These are phyloP conservation scores for Phytophthora tentaculata DNA, from an alignment of 352 stramenopile species.

Conservation along the genomic window DNA sequence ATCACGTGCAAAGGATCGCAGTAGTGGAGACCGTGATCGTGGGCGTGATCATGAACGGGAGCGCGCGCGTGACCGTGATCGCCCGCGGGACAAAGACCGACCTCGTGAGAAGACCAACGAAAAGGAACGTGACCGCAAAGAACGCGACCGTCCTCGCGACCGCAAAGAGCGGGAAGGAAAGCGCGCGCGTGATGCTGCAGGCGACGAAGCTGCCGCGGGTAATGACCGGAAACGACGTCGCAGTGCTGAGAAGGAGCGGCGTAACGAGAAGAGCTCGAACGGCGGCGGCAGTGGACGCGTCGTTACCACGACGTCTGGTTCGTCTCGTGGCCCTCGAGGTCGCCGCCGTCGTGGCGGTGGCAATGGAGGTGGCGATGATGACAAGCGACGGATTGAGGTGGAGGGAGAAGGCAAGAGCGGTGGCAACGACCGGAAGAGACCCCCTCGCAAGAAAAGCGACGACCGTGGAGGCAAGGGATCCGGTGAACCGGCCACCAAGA, in stretches of 20 bases:
- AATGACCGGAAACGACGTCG: slow-evolving; percentile 40
- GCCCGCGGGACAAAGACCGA: slow-evolving; percentile 37
- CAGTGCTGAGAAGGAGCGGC: slow-evolving; percentile 17
- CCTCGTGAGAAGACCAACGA: slow-evolving; percentile 41
- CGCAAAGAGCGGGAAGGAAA: slow-evolving; percentile 51
- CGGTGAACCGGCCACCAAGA: slow-evolving; percentile 72
- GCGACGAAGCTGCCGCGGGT: slow-evolving; percentile 19
- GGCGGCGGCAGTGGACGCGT: slow-evolving; percentile 44
- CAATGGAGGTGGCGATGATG: slow-evolving; percentile 31
- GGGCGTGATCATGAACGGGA: slow-evolving; percentile 38
- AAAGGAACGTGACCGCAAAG: slow-evolving; percentile 30
- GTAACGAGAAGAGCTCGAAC: slow-evolving; percentile 25
- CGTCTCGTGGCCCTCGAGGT: slow-evolving; percentile 40
- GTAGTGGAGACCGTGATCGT: slow-evolving; percentile 12
- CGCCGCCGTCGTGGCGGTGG: slow-evolving; percentile 42
- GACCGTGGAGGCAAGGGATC: slow-evolving; percentile 55
- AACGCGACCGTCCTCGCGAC: slow-evolving; percentile 37
- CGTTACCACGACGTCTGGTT: slow-evolving; percentile 49
- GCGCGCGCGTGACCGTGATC: slow-evolving; percentile 32
- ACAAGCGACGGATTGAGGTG: slow-evolving; percentile 67
- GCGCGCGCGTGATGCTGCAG: slow-evolving; percentile 40
- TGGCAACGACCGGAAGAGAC: slow-evolving; percentile 40
- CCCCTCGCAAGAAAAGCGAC: slow-evolving; percentile 50
- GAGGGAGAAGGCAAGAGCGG: slow-evolving; percentile 42
- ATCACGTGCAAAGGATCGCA: too few relatives aligned